A percentile compares a stretch with the other conserved stretches of the same genome.
Evolutionary conservation across 352 stramenopile genomes (phyloP).

Genomic region (Elongisporangium anandrum): DNA sequence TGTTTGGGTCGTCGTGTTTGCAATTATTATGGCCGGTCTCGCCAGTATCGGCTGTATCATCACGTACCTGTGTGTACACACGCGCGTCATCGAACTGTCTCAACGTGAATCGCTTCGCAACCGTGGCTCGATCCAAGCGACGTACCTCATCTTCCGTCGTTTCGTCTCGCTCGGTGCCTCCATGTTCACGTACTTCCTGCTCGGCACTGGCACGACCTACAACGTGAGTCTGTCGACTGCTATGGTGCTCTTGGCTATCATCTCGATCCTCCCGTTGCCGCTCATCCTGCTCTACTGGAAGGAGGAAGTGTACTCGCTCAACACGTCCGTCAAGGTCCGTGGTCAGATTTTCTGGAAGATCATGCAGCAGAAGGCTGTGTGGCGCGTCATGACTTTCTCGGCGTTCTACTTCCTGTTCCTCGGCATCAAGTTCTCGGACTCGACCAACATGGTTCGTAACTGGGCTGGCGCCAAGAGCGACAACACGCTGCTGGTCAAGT

Average conservation of each 20-base stretch:
- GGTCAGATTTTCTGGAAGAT: constrained; percentile 70
- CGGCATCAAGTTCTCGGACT: constrained; percentile 50
- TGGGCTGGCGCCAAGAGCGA: constrained; percentile 37
- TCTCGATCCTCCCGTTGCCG: constrained; percentile 45
- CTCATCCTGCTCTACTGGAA: constrained; percentile 54
- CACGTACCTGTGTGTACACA: constrained; percentile 61
- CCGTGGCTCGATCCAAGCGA: constrained; percentile 46
- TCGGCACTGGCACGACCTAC: constrained; percentile 26
- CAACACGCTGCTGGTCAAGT: constrained; percentile 41
- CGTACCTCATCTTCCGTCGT: constrained; percentile 62
- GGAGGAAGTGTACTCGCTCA: constrained; percentile 59
- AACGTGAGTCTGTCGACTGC: constrained; percentile 35
- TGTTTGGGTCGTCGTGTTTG: constrained; percentile 24
- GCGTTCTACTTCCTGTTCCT: constrained; percentile 58
- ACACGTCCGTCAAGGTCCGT: constrained; percentile 54
- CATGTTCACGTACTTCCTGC: constrained; percentile 42
- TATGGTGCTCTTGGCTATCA: constrained; percentile 47
- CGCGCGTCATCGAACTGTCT: constrained; percentile 57
- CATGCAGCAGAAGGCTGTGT: constrained; percentile 74
- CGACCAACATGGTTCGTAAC: constrained; percentile 25
- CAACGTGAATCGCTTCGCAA: constrained; percentile 56
- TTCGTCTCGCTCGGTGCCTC: constrained; percentile 48
- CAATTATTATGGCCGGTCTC: constrained; percentile 33
- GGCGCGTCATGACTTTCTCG: constrained; percentile 61
- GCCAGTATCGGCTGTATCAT: constrained; percentile 63